Base-by-base conservation (phyloP, 345 rosid genomes). In the Murraya paniculata region DNA sequence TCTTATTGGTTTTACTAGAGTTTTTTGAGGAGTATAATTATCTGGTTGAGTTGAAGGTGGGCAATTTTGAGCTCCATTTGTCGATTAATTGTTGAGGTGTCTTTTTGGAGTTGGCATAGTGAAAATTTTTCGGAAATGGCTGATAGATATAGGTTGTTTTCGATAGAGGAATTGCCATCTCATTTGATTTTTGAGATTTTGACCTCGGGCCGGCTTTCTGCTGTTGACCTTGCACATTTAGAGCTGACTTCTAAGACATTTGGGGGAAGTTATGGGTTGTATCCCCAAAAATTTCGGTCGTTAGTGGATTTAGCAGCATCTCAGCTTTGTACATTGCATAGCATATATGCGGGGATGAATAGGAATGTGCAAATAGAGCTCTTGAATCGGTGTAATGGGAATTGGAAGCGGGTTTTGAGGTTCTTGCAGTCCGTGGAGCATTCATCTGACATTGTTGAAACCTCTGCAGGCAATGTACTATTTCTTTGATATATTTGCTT, bases 381-480 rank as follows among this genome's bases (percentile, higher is more conserved):
- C 66, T 86, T 89, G 80, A 94, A 93, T 24, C 88, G 96, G 22
- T 93, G 99, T 68, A 88, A 83, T 50, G 93, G 90, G 82, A 93
- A 91, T 61, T 95, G 99, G 98, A 95, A 92, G 74, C 87, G 92
- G 75, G 84, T 93, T 80, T 88, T 93, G 86, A 90, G 98, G 86
- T 95, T 95, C 87, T 77, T 95, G 87, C 99, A 92, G 68, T 86
- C 92, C 3, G 93, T 93, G 82, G 92, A 90, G 83, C 92, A 86
- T 70, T 91, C 96, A 5, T 90, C 98, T 38, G 87, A 86, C 78
- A 84, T 82, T 79, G 98, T 91, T 69, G 85, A 92, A 81, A 95
- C 96, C 78, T 86, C 96, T 76, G 90, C 92, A 80, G 94, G 97
- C 97, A 92, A 93, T 79, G 99, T 92, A 95, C 84, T 89, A 81